Base-by-base conservation (phyloP, 2,329 filamentous ascomycete genomes). In the Hypoxylon sp. region DNA sequence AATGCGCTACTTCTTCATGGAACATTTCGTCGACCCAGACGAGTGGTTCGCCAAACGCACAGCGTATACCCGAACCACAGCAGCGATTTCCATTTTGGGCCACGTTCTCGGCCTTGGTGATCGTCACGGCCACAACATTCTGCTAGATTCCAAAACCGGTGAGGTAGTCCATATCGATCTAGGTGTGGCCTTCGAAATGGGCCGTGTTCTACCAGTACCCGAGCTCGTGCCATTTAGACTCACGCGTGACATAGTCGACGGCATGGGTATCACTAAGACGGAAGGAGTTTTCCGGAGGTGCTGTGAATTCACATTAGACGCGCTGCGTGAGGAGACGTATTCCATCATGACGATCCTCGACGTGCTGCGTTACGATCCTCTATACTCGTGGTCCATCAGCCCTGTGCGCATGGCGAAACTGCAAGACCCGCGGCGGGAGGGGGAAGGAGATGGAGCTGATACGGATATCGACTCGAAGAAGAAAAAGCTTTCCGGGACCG, bases 281-380 rank as follows among this genome's bases (percentile, higher is more conserved):
- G 97, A 99, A 79, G 96, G 96, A 2, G 94, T 98, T 0, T 99
- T 98, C 82, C 89, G 96, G 6, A 89, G 97, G n/a, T 98, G 95
- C 80, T 99, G 96, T 79, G 97, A 99, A 78, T 98, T 98, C 78
- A 98, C 94, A 0, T 88, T 99, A 32, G 94, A 98, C 68, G 94
- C 97, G 1, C 84, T 99, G 36, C 90, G 96, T n/a, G 92, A 97
- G 74, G 96, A 99, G 78, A 93, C 93, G 11, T 97, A 97, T 78
- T 94, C 92, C 48, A 99, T 99, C 82, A 98, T 98, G 94, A 98
- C 96, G 0, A 94, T 99, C 58, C 88, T 99, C 19, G 97, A 99
- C 76, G 97, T 99, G 21, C 83, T 99, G 65, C 91, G 97, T n/a
- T 98, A 98, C 80, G 96, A 99, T 84, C 97, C 96, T 0, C 82